Evolutionary conservation across 1,284 basidiomycete species (phyloP), one percentile per base, ranked within the genome.

Genomic region (Ganoderma meredithae): DNA sequence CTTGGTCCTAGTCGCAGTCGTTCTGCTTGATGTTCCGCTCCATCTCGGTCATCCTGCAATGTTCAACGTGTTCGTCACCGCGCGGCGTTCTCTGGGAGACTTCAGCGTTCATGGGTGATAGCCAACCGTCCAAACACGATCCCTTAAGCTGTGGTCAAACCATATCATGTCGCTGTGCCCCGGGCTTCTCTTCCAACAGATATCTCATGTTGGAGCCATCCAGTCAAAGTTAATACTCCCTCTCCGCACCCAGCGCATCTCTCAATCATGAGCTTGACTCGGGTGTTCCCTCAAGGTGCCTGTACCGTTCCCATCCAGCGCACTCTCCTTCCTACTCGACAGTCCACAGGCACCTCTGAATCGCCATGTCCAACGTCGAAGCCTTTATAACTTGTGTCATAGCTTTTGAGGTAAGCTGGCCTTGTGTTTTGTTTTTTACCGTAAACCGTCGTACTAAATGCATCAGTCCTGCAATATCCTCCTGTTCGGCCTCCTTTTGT

Each of bases 381-480:
- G 52, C 62, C 8, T 43, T 76, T 19, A 69, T 67, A n/a, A 63
- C 69, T 33, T 67, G 70, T 9, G 71, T 76, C 25, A 73, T 75
- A 36, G 68, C 67, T 15, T 68, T 76, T 13, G 73, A 76, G 68
- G 76, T 76, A 33, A 47, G 72, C 56, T 19, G 3, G 12, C 15
- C 25, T 22, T 2, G 40, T 33, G 27, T 31, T 31, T 31, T 31
- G 27, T 7, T 25, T 25, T 17, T 58, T 7, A n/a, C 36, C 17
- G 47, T 55, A 13, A 9, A 1, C 17, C 2, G 10, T 22, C 19
- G 13, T 53, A 3, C 3, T 19, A 17, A 60, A 40, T 22, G 4
- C 40, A 33, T n/a, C 44, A 76, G 76, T 40, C 66, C 10, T 66
- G 61, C 36, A 75, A 74, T 39, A 73, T 76, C 31, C 43, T 72